A percentile compares a stretch with the other conserved stretches of the same genome.
Evolutionary conservation across 345 rosid species (phyloP).

Genomic region (Raphanus sativus): DNA sequence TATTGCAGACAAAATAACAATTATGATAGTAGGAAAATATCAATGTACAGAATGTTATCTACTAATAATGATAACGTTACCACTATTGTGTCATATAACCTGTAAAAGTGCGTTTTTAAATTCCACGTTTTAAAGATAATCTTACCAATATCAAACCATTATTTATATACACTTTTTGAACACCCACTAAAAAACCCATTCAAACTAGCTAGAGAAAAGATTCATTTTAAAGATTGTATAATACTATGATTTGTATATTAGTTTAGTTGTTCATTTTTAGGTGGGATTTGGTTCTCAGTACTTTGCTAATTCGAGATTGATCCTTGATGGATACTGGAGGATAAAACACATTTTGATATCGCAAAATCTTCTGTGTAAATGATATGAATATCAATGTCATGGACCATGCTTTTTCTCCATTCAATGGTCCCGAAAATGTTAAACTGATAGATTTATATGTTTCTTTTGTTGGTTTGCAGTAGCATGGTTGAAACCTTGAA

Average conservation of each 20-base stretch:
- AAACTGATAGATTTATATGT: constrained; percentile 39
- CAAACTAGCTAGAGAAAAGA: not conserved
- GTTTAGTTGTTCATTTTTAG: constrained; percentile 27
- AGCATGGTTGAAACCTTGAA: constrained; percentile 34
- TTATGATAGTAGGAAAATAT: not conserved
- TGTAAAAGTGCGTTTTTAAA: not conserved
- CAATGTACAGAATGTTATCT: not conserved
- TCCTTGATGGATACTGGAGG: constrained; percentile 22
- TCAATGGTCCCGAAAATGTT: constrained; percentile 34
- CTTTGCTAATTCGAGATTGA: constrained; percentile 34
- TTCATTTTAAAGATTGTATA: not conserved
- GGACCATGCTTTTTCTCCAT: constrained; percentile 36
- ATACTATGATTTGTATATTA: not conserved
- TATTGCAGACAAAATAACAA: not conserved
- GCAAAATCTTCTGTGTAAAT: constrained; percentile 36
- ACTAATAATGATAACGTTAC: not conserved
- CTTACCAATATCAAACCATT: not conserved
- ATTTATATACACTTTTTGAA: not conserved
- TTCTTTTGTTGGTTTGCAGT: constrained; percentile 32
- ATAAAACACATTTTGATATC: constrained; percentile 22
- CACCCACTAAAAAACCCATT: not conserved
- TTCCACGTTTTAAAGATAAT: not conserved
- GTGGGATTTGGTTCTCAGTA: constrained; percentile 34
- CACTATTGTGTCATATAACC: not conserved
- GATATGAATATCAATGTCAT: constrained; percentile 35